A percentile compares a stretch with the other conserved stretches of the same genome.
Conservation (phyloP, 2,329 filamentous ascomycete genomes). For the Cytospora chrysosperma region DNA sequence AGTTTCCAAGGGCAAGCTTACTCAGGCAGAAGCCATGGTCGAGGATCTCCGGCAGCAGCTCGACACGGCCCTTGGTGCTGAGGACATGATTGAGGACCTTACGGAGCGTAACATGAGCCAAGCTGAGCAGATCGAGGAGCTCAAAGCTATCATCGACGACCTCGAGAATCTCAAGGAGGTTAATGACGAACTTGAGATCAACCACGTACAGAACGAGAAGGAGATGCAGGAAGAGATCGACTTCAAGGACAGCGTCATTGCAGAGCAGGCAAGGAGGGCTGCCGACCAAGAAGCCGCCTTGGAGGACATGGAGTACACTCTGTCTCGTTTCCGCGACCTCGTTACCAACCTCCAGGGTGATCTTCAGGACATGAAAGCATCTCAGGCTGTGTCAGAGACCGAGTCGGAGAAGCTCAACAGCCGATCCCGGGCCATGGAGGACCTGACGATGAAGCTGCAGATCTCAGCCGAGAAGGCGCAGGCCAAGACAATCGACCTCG, state of each 20-base stretch:
- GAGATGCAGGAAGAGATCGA: slow-evolving; percentile 94
- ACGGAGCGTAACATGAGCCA: slow-evolving; percentile 84
- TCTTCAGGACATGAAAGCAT: slow-evolving; percentile 87
- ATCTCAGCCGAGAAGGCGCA: slow-evolving; percentile 87
- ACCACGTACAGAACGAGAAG: slow-evolving; percentile 89
- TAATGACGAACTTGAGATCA: slow-evolving; percentile 90
- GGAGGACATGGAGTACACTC: slow-evolving; percentile 86
- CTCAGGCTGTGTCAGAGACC: slow-evolving; percentile 86
- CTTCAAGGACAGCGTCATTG: slow-evolving; percentile 78
- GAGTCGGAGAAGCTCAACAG: slow-evolving; percentile 88
- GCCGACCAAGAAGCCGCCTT: slow-evolving; percentile 75
- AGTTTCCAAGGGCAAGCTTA: slow-evolving; percentile 68
- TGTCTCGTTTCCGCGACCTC: slow-evolving; percentile 84
- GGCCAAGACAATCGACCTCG: slow-evolving; percentile 89
- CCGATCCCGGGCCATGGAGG: slow-evolving; percentile 91
- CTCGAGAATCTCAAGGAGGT: slow-evolving; percentile 88
- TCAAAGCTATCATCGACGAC: slow-evolving; percentile 80
- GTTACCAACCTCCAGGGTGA: slow-evolving; percentile 83
- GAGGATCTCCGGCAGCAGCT: slow-evolving; percentile 89
- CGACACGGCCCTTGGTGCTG: slow-evolving; percentile 81
- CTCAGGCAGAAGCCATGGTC: slow-evolving; percentile 70
- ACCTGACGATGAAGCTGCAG: slow-evolving; percentile 92
- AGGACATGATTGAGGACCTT: slow-evolving; percentile 92
- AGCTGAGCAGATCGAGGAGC: slow-evolving; percentile 78
- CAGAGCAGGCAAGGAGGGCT: slow-evolving; percentile 74